Conservation (phyloP, 75 land plant genomes). For the Adiantum capillusveneris region DNA sequence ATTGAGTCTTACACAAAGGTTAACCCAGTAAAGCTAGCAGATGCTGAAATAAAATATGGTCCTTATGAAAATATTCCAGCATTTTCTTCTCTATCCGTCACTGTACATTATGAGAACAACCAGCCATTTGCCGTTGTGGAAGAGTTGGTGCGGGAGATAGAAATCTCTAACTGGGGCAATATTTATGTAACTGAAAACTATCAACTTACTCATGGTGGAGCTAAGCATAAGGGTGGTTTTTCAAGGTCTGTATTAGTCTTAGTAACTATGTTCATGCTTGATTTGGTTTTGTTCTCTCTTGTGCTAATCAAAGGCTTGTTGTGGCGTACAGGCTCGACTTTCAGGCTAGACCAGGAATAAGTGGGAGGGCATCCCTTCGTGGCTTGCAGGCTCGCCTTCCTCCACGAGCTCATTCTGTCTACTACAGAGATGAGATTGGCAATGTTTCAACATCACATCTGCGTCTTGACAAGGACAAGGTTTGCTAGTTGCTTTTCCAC, state of each 20-base stretch:
- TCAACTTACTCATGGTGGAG: conserved; percentile 72
- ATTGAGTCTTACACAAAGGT: conserved; percentile 86
- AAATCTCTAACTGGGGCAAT: conserved; percentile 98
- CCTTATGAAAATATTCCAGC: conserved; percentile 73
- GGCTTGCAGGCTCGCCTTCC: conserved; percentile 71
- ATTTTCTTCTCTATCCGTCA: conserved; percentile 43
- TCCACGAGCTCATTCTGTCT: conserved; percentile 88
- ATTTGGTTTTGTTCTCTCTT: conserved; percentile 8
- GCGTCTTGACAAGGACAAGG: conserved; percentile 60
- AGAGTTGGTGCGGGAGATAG: conserved; percentile 77
- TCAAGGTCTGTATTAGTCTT: conserved; percentile 51
- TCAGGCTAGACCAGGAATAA: conserved; percentile 52
- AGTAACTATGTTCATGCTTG: not conserved
- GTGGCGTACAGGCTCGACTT: conserved; percentile 62
- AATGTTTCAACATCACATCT: conserved; percentile 94
- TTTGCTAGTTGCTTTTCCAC: not conserved
- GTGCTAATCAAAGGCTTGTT: too few species aligned
- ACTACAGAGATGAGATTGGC: conserved; percentile 96
- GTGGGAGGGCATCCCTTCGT: conserved; percentile 72
- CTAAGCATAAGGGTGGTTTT: conserved; percentile 78
- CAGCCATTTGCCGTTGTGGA: conserved; percentile 79
- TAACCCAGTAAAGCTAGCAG: conserved; percentile 53
- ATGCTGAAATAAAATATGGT: conserved; percentile 80
- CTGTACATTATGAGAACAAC: conserved; percentile 77
- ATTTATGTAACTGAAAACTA: conserved; percentile 84